These are phyloP conservation scores for Calonectria crousiana DNA, from an alignment of 2,329 filamentous ascomycete species.

Conservation along the genomic window DNA sequence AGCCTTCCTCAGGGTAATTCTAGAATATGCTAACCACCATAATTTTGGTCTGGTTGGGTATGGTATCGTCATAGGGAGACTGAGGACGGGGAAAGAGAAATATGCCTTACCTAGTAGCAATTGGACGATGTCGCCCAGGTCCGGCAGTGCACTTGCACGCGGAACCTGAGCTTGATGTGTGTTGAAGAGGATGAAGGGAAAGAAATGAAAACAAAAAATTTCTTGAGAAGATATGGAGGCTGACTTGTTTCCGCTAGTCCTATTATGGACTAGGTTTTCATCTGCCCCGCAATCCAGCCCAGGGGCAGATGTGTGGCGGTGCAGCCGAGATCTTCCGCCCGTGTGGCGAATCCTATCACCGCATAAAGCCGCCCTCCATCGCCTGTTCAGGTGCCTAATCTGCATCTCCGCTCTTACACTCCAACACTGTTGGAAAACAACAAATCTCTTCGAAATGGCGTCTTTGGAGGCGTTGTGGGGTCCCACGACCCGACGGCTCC, in stretches of 20 bases:
- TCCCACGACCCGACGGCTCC: conserved; percentile 66
- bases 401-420: conserved; percentile 34
- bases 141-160: conserved; percentile 41
- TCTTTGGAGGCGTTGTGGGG: conserved; percentile 69
- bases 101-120: conserved; percentile 40
- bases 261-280: background rate
- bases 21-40: conserved; percentile 67
- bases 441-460: conserved; percentile 60
- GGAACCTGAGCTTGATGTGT: conserved; percentile 37
- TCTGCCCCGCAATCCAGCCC: conserved; percentile 40
- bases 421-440: conserved; percentile 38
- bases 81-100: background rate
- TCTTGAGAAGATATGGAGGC: conserved; percentile 41
- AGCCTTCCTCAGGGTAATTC: conserved; percentile 68
- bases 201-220: conserved; percentile 42
- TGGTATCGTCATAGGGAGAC: conserved; percentile 57
- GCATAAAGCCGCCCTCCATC: conserved; percentile 41
- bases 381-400: conserved; percentile 23
- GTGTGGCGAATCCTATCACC: conserved; percentile 45
- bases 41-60: conserved; percentile 55
- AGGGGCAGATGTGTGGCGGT: conserved; percentile 50
- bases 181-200: conserved; percentile 32
- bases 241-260: conserved; percentile 44
- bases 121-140: conserved; percentile 24
- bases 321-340: conserved; percentile 44